These are phyloP conservation scores for Telopea speciosissima DNA, from an alignment of 177 flowering plant genomes.

Conservation along the genomic window DNA sequence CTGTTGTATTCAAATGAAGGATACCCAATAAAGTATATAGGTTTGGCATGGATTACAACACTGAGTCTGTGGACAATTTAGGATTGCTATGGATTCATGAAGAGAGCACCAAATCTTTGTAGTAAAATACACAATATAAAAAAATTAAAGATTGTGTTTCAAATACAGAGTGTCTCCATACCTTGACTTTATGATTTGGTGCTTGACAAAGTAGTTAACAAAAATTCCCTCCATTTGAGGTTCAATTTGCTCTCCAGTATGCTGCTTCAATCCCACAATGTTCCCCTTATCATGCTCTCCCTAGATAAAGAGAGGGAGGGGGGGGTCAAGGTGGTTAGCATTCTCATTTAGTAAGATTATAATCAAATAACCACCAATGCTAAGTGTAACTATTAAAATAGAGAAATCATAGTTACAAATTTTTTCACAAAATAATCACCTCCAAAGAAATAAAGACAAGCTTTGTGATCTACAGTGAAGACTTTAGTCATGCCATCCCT, in stretches of 20 bases:
- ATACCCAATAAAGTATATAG: background rate
- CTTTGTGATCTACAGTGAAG: no score
- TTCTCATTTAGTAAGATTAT: no score
- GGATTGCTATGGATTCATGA: background rate
- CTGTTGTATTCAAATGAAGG: no score
- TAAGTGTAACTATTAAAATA: no score
- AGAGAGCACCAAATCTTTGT: background rate
- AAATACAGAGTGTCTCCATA: slow-evolving; percentile 18
- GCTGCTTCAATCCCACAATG: slow-evolving; percentile 58
- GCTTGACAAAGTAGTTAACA: slow-evolving; percentile 77
- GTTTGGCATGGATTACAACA: background rate
- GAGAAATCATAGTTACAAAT: no score
- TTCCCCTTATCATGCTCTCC: slow-evolving; percentile 74
- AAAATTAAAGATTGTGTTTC: background rate
- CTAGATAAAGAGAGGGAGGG: background rate
- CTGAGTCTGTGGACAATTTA: background rate
- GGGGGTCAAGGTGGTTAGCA: no score
- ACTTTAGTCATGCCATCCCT: no score
- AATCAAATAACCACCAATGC: no score
- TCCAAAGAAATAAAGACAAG: no score
- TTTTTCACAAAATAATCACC: no score
- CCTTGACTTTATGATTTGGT: slow-evolving; percentile 74
- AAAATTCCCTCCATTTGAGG: slow-evolving; percentile 81
- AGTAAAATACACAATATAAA: slow-evolving; percentile 8
- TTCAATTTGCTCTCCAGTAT: slow-evolving; percentile 66